Base-by-base conservation (phyloP, 1,139 yeast genomes). In the Chernovozyma aurita region DNA sequence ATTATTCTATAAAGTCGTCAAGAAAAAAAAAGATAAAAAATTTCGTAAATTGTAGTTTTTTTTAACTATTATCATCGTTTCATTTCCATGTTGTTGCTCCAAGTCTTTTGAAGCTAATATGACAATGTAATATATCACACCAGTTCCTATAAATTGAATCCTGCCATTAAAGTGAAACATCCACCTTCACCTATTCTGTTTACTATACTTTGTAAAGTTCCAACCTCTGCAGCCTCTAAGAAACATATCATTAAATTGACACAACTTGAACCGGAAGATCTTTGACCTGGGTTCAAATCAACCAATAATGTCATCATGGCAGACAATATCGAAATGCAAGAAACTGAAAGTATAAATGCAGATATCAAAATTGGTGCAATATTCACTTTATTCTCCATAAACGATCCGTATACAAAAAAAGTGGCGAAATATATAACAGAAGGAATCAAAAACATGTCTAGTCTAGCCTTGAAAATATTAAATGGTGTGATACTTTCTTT, bases 371-470 rank as follows among this genome's bases (percentile, higher is more conserved):
- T 55, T 6, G 68, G 53, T 7, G 58, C 42, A 4, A 63, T 48
- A 30, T 54, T 49, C 18, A 45, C 45, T 22, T 48, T 43, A 32
- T 41, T 55, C 30, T 65, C 57, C 18, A 67, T 41, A 37, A 70
- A 63, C 73, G 72, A 67, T 1, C 73, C 73, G 45, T 59, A 66
- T 2, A 64, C 56, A 3, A 62, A 20, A 13, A 57, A 45, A 0
- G 69, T 69, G 6, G 48, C 39, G 6, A 57, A 41, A 41, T 53
- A 43, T 4, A 57, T 24, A 2, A 43, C 15, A 2, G 58, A 50
- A 0, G 70, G 68, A 0, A 53, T 30, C 3, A 62, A 36, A 18
- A 59, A 49, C 18, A 60, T 39, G 30, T 56, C 54, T 11, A 65
- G 39, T 38, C 72, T 50, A 1, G 63, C 48, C 16, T 50, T 47